A percentile compares a stretch with the other conserved stretches of the same genome.
Conservation (phyloP, 306 rosid species). For the Quercus mongolica region DNA sequence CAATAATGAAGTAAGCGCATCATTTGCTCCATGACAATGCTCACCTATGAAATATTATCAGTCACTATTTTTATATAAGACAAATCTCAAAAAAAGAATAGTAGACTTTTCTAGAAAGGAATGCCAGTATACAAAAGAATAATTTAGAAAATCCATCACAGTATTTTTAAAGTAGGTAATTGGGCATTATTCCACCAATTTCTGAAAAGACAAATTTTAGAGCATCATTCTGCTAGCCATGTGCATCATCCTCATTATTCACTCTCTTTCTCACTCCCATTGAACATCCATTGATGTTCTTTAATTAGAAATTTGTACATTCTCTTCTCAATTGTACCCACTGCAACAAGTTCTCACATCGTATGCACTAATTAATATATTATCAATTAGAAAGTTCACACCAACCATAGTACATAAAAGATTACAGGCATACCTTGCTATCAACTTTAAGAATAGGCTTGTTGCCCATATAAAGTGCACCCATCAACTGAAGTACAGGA, state of each 20-base stretch:
- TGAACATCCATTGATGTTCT: neutral
- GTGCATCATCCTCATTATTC: neutral
- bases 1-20: constrained; percentile 82
- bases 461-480: constrained; percentile 99
- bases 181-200: neutral
- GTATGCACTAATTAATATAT: neutral
- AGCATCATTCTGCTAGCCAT: neutral
- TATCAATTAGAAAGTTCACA: neutral
- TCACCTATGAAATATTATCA: constrained; percentile 57
- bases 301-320: neutral
- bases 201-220: neutral
- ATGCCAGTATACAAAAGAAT: constrained; percentile 1
- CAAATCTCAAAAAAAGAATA: neutral
- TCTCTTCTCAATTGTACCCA: neutral
- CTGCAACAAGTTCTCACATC: neutral
- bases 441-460: constrained; percentile 94
- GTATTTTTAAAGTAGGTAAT: neutral
- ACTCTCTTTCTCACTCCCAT: neutral
- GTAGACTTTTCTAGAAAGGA: neutral
- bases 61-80: neutral
- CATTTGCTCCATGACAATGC: constrained; percentile 99
- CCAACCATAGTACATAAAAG: neutral
- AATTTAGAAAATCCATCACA: neutral
- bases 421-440: constrained; percentile 60
- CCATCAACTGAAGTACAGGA: constrained; percentile 97